A percentile compares a stretch with the other conserved stretches of the same genome.
Evolutionary conservation across 495 filamentous ascomycete species (phyloP).

Genomic region (Neurospora hispaniola): DNA sequence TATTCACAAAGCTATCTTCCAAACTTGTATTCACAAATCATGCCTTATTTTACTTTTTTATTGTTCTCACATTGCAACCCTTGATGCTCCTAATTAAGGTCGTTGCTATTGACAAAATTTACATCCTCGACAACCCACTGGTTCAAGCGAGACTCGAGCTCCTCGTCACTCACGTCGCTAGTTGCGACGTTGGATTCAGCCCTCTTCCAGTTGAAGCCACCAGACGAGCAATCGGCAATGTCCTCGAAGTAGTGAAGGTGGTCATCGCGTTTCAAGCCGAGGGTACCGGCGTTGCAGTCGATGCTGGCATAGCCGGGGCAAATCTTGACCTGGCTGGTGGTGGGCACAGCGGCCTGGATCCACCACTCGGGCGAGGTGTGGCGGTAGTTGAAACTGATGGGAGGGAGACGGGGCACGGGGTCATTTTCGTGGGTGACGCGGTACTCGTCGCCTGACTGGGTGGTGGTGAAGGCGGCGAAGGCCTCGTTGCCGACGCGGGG

Average conservation of each 20-base stretch:
- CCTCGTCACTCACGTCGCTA: constrained; percentile 17
- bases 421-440: constrained; percentile 61
- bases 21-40: not conserved
- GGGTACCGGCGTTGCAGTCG: constrained; percentile 30
- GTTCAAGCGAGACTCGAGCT: constrained; percentile 21
- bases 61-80: not conserved
- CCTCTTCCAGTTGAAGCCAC: constrained; percentile 13
- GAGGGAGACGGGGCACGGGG: constrained; percentile 54
- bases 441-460: constrained; percentile 38
- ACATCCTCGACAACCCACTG: constrained; percentile 19
- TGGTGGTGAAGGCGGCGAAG: constrained; percentile 47
- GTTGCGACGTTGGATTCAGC: constrained; percentile 7
- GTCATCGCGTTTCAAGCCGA: constrained; percentile 17
- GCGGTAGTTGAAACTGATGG: constrained; percentile 40
- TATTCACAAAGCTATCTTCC: not conserved
- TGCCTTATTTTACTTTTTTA: not conserved
- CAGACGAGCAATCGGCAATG: constrained; percentile 20
- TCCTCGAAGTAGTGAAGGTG: constrained; percentile 30
- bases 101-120: not conserved
- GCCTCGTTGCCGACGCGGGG: constrained; percentile 55
- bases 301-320: constrained; percentile 29
- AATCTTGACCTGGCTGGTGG: constrained; percentile 20
- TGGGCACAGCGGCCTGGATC: constrained; percentile 21
- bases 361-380: constrained; percentile 64
- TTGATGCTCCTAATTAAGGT: not conserved